Evolutionary conservation across 2,329 filamentous ascomycete genomes (phyloP).

Genomic region (Nakataea oryzae): DNA sequence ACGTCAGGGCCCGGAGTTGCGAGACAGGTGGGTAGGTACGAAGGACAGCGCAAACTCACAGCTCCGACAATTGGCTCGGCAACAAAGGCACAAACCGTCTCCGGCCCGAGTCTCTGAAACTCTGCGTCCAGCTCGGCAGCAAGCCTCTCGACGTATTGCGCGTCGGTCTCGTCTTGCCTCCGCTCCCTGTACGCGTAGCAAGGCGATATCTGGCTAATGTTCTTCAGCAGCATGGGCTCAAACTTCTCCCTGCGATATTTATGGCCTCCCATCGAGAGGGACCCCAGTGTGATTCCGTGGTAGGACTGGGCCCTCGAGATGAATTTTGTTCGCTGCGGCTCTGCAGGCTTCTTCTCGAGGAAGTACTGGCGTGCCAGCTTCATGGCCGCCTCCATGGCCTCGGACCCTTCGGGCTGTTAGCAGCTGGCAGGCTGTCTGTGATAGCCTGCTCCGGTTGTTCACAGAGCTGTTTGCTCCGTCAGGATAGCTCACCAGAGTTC

Average conservation of each 20-base stretch:
- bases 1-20: neutral
- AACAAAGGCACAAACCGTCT: slow-evolving; percentile 61
- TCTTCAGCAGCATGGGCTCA: slow-evolving; percentile 46
- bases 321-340: slow-evolving; percentile 49
- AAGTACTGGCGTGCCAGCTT: slow-evolving; percentile 57
- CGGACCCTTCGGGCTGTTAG: slow-evolving; percentile 35
- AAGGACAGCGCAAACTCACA: slow-evolving; percentile 27
- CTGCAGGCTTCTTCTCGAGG: slow-evolving; percentile 41
- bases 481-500: slow-evolving; percentile 20
- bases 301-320: slow-evolving; percentile 60
- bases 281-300: slow-evolving; percentile 61
- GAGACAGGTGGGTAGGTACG: neutral
- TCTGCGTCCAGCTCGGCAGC: slow-evolving; percentile 56
- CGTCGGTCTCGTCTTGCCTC: slow-evolving; percentile 36
- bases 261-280: slow-evolving; percentile 56
- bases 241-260: slow-evolving; percentile 49
- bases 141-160: slow-evolving; percentile 49
- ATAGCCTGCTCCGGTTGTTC: neutral
- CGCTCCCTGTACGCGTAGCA: slow-evolving; percentile 56
- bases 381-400: slow-evolving; percentile 54
- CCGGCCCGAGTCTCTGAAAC: slow-evolving; percentile 52
- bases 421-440: slow-evolving; percentile 33
- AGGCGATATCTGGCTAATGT: slow-evolving; percentile 51
- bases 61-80: slow-evolving; percentile 66
- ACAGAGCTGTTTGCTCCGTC: too few relatives aligned